Base-by-base conservation (phyloP, 805 yeast genomes). In the Kluyveromyces aestuarii region DNA sequence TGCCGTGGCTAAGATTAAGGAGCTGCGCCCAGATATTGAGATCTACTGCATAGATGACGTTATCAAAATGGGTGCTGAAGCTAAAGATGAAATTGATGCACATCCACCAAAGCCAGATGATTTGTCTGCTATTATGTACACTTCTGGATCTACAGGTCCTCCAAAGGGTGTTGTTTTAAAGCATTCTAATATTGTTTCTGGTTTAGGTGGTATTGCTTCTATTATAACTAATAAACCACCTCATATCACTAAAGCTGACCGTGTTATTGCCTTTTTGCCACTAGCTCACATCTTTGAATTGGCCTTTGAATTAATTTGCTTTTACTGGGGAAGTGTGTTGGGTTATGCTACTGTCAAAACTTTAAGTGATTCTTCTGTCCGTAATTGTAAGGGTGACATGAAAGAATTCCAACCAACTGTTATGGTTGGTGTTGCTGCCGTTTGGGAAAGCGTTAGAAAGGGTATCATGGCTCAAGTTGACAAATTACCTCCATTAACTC, bases 391-490 rank as follows among this genome's bases (percentile, higher is more conserved):
- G 49, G 91, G 96, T 61, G 99, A 93, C 67, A 78, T 93, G 73
- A 78, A 75, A 49, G 86, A 84, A 61, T 86, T 89, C 70, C 76
- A 81, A 66, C 99, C 99, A 50, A 86, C 96, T 6, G 70, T 90
- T 57, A 86, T 93, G 96, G 96, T 89, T 55, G 99, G 96, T 68
- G 99, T 93, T 49, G 97, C 97, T 16, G 96, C 98, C 5, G 97
- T 93, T 47, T 93, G 96, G 96, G 99, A 93, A 73, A 76, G 84
- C 37, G 87, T 93, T 52, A 84, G 90, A 68, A 93, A 93, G 74
- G 99, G 99, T 50, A 84, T 93, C 51, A 52, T 87, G 50, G 78
- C 78, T 48, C 89, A 90, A 71, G 78, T 93, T 55, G 72, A 74
- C 55, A 76, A 80, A 59, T 74, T 75, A 59, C 84, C 96, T 16